Evolutionary conservation across 495 filamentous ascomycete species (phyloP).

Genomic region (Chlorociboria aeruginascens): DNA sequence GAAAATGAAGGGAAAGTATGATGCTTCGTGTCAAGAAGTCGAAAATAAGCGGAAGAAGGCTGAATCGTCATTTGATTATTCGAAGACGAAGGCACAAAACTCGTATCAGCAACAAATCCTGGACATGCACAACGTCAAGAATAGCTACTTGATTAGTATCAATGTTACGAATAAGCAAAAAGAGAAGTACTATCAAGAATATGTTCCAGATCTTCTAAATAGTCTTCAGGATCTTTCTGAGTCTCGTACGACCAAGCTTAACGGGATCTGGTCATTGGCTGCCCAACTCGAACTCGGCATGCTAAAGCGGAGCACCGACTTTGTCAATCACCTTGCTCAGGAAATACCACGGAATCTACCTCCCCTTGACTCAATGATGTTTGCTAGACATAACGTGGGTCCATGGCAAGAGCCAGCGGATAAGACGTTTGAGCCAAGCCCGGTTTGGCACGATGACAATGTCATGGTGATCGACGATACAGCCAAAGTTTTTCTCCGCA

Average conservation of each 20-base stretch:
- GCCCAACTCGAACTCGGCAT: conserved; percentile 64
- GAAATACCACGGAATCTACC: conserved; percentile 88
- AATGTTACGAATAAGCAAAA: conserved; percentile 95
- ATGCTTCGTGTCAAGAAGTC: conserved; percentile 85
- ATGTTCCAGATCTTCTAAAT: conserved; percentile 86
- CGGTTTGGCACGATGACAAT: conserved; percentile 93
- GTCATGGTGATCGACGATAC: conserved; percentile 69
- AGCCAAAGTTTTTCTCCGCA: conserved; percentile 83
- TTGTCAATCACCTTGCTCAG: conserved; percentile 53
- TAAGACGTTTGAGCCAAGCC: conserved; percentile 85
- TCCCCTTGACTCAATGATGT: conserved; percentile 91
- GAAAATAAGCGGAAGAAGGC: conserved; percentile 90
- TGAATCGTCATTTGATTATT: conserved; percentile 77
- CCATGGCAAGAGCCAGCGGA: conserved; percentile 71
- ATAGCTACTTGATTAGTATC: conserved; percentile 89
- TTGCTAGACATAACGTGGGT: conserved; percentile 77
- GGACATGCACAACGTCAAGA: conserved; percentile 98
- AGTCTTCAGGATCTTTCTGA: conserved; percentile 86
- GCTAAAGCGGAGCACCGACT: conserved; percentile 56
- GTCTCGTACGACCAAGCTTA: conserved; percentile 69
- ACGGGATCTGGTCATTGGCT: conserved; percentile 72
- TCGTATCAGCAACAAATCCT: conserved; percentile 79
- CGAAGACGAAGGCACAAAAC: conserved; percentile 73
- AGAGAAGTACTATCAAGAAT: conserved; percentile 93
- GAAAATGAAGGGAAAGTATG: conserved; percentile 89